Evolutionary conservation across 2,329 filamentous ascomycete species (phyloP), one percentile per base, ranked within the genome.

Genomic region (Scolecobasidium constrictum): DNA sequence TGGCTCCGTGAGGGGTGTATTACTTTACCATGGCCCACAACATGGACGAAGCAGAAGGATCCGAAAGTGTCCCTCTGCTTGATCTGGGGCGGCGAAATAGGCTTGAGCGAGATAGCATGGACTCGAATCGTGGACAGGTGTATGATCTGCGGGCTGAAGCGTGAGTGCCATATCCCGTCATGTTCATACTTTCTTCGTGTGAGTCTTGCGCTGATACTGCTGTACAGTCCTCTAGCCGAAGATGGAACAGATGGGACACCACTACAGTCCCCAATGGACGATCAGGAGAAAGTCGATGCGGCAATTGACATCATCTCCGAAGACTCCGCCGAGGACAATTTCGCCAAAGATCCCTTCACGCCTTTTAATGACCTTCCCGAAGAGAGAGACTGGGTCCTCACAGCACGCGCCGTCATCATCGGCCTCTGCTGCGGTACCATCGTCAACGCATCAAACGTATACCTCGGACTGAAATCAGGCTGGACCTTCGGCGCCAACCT

Each of bases 401-500:
- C 74, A 5, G 52, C 72, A 23, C 68, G 75, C 35, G 73, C 75
- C 13, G 58, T 79, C 18, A 44, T 76, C 31, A 60, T 74, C 23
- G 75, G 76, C 36, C 66, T 72, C 43, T 52, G 72, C 34, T 68
- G 76, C 21, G 76, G 76, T 37, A 73, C 69, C 13, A 63, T 79
- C 6, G 73, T 78, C 49, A 77, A 77, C 50, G 73, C 74, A 7
- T 77, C 73, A 45, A 79, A 79, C 53, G 64, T 79, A 34, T 79
- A 79, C 50, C 66, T 79, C 19, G 74, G 74, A 65, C 59, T 64
- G 20, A 66, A 66, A 56, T 63, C 63, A 5, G 63, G 63, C 21
- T 65, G 63, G 62, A 65, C 61, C 1, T 65, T 65, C 45, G 53
- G 54, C 28, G 69, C 67, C 20, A 53, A 46, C 35, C 43, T 50